Base-by-base conservation (phyloP, 306 rosid genomes). In the Fagus sylvatica region DNA sequence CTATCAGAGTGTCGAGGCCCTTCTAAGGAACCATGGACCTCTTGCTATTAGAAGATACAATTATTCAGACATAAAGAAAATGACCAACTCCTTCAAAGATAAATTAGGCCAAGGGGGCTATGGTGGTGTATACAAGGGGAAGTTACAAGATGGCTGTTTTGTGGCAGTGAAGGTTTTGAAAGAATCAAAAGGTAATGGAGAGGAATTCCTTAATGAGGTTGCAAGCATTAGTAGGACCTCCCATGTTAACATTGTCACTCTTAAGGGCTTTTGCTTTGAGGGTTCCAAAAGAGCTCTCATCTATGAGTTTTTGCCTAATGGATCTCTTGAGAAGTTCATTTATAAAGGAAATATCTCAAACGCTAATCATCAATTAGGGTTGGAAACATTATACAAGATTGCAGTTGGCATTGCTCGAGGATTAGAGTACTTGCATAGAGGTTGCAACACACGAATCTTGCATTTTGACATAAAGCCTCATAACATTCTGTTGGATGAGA, bases 101-200 rank as follows among this genome's bases (percentile, higher is more conserved):
- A 86, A 81, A 70, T 64, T 87, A 53, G 90, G 88, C 1, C 80
- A 76, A 36, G 88, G 90, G 16, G 88, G 86, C 3, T 87, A 75
- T 61, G 87, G 83, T 4, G 30, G 73, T 30, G 87, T 86, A 1
- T 77, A 80, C 53, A 86, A 77, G 42, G 88, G 86, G 0, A 71
- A 74, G 15, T 42, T 79, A 17, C 74, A 67, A 0, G 84, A 87
- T 34, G 82, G 80, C 1, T 0, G 59, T 62, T 36, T 22, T 7
- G 77, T 82, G 71, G 91, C 91, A 0, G 85, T 85, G 48, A 87
- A 85, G 81, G 28, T 87, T 54, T 55, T 87, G 54, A 75, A 10
- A 39, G 71, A 78, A 80, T 34, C 78, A 54, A 36, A 64, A 15
- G 90, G 78, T 0, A 53, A 71, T 1, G 84, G 83, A 0, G 85